A percentile compares a stretch with the other conserved stretches of the same genome.
Conservation (phyloP, 176 grass and related monocot species). For the Cenchrus purpureus region DNA sequence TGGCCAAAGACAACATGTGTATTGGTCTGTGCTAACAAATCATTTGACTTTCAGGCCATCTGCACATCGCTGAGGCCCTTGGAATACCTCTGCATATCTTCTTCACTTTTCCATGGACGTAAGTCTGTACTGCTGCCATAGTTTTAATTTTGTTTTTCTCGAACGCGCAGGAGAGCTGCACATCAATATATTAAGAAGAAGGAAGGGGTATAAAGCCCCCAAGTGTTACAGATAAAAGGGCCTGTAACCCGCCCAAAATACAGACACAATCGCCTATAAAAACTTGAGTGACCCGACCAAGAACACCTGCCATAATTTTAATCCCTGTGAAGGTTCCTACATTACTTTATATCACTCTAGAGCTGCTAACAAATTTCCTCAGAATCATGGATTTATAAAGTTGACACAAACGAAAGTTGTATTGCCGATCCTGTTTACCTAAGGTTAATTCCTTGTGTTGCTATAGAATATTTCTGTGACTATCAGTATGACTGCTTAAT, state of each 20-base stretch:
- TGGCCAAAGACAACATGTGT: constrained; percentile 21
- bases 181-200: too few species aligned
- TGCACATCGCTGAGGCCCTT: constrained; percentile 95
- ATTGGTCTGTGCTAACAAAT: constrained; percentile 32
- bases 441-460: background rate
- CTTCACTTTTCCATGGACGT: constrained; percentile 99
- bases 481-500: constrained; percentile 15
- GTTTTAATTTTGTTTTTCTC: background rate
- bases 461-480: background rate
- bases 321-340: constrained; percentile 6
- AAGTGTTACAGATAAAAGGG: too few species aligned
- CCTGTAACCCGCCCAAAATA: too few species aligned
- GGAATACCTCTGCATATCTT: constrained; percentile 92
- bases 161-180: too few species aligned
- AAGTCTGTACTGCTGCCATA: constrained; percentile 49
- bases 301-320: background rate
- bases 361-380: constrained; percentile 16
- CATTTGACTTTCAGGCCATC: constrained; percentile 69
- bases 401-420: constrained; percentile 3
- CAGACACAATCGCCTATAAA: too few species aligned
- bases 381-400: background rate
- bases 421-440: constrained; percentile 1
- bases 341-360: background rate
- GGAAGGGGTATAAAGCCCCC: too few species aligned
- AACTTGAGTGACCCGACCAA: too few species aligned